Conservation (phyloP, 805 yeast species). For the Lipomyces orientalis region DNA sequence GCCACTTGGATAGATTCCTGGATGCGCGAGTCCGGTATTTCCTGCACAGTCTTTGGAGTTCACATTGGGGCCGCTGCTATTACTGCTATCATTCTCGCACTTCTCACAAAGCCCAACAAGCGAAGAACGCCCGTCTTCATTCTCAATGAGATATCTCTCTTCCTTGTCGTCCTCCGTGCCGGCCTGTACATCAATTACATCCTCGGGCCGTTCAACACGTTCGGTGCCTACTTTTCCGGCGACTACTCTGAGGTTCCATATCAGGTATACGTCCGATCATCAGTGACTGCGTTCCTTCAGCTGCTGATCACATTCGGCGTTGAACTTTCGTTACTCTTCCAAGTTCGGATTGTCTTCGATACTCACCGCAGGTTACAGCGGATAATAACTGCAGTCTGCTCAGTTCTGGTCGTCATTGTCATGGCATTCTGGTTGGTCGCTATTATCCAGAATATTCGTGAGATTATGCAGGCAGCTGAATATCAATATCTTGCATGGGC, state of each 20-base stretch:
- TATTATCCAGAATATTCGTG: constrained; percentile 49
- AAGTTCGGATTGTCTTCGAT: constrained; percentile 69
- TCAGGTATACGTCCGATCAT: constrained; percentile 55
- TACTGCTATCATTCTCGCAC: constrained; percentile 39
- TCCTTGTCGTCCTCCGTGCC: constrained; percentile 63
- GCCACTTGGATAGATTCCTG: constrained; percentile 24
- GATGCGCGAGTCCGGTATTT: constrained; percentile 10
- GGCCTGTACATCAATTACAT: constrained; percentile 62
- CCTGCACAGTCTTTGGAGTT: constrained; percentile 33
- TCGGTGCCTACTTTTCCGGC: constrained; percentile 56
- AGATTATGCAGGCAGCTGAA: constrained; percentile 50
- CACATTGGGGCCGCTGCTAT: constrained; percentile 36
- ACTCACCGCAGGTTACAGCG: constrained; percentile 46
- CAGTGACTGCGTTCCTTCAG: constrained; percentile 67
- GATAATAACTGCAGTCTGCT: constrained; percentile 55
- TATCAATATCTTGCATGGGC: constrained; percentile 53
- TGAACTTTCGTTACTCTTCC: constrained; percentile 71
- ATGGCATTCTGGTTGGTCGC: constrained; percentile 65
- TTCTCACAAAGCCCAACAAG: constrained; percentile 55
- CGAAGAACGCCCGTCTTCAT: constrained; percentile 69
- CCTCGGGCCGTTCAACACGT: constrained; percentile 57
- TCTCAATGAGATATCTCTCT: constrained; percentile 68
- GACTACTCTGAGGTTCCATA: constrained; percentile 51
- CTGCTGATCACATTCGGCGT: constrained; percentile 64
- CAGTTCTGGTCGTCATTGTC: constrained; percentile 60